Percentiles rank a stretch among this genome's conserved stretches.
Conservation (phyloP, 495 filamentous ascomycete species). For the Glonium stellatum region DNA sequence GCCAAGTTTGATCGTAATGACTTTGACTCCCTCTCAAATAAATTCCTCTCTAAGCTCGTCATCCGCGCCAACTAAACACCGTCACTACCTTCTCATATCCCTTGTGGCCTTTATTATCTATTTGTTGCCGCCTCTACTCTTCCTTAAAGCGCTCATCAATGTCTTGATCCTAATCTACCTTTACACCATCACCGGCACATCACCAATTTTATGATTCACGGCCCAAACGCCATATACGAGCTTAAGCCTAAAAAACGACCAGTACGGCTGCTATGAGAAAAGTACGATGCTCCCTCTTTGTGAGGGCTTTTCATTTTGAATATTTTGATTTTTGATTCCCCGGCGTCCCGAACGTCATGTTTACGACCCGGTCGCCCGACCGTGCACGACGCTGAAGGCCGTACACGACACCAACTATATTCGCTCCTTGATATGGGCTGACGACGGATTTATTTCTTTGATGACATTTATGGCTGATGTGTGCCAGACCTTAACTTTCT, state of each 20-base stretch:
- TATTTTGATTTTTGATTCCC: slow-evolving; percentile 23
- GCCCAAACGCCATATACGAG: slow-evolving; percentile 18
- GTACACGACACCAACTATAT: slow-evolving; percentile 4
- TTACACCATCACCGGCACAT: not conserved
- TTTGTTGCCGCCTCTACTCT: too few relatives aligned
- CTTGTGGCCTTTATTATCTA: slow-evolving; percentile 1
- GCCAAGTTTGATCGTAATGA: slow-evolving; percentile 78
- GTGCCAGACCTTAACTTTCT: not conserved
- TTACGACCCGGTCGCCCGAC: slow-evolving; percentile 10
- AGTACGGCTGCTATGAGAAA: slow-evolving; percentile 27
- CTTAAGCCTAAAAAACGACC: slow-evolving; percentile 15
- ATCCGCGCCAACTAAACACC: slow-evolving; percentile 72
- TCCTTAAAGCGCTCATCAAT: not conserved
- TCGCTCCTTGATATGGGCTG: not conserved
- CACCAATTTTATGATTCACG: slow-evolving; percentile 17
- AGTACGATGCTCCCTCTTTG: slow-evolving; percentile 18
- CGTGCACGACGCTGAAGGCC: not conserved
- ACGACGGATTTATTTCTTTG: slow-evolving; percentile 2
- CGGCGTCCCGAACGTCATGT: slow-evolving; percentile 26
- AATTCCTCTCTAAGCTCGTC: slow-evolving; percentile 87
- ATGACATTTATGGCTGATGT: not conserved
- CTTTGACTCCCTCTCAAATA: slow-evolving; percentile 90
- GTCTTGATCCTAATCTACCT: not conserved
- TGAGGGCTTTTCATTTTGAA: not conserved
- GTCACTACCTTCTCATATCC: not conserved